Conservation (phyloP, 768 basidiomycete genomes). For the Russula foetens region DNA sequence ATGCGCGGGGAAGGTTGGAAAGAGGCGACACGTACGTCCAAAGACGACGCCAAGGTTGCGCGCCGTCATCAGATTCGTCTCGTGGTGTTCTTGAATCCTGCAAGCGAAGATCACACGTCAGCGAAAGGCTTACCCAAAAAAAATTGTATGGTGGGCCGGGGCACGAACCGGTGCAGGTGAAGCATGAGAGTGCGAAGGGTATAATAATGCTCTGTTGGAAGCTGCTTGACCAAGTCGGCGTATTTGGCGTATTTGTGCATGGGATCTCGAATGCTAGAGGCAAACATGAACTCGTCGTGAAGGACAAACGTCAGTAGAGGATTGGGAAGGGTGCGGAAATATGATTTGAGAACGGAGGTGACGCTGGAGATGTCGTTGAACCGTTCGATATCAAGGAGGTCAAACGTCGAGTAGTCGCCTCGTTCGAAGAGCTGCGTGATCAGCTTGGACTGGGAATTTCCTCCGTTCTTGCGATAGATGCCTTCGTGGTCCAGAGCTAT, state of each 20-base stretch:
- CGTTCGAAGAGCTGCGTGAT: conserved; percentile 94
- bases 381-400: conserved; percentile 74
- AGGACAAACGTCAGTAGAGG: conserved; percentile 87
- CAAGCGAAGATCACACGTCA: background rate
- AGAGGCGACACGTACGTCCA: conserved; percentile 65
- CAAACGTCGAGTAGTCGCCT: conserved; percentile 84
- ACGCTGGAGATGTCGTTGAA: conserved; percentile 98
- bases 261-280: conserved; percentile 61
- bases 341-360: conserved; percentile 94
- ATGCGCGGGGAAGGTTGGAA: background rate
- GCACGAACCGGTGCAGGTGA: conserved; percentile 72
- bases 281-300: conserved; percentile 82
- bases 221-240: conserved; percentile 58
- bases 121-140: background rate
- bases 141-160: background rate
- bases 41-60: conserved; percentile 96
- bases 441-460: conserved; percentile 81
- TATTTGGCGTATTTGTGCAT: conserved; percentile 51
- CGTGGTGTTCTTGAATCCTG: conserved; percentile 55
- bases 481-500: conserved; percentile 93
- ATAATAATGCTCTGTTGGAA: conserved; percentile 84
- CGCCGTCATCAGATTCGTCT: conserved; percentile 86
- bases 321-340: conserved; percentile 87
- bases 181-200: conserved; percentile 78
- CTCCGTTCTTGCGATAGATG: conserved; percentile 96